Evolutionary conservation across 176 grass and related monocot species (phyloP).

Genomic region (Paspalum vaginatum): DNA sequence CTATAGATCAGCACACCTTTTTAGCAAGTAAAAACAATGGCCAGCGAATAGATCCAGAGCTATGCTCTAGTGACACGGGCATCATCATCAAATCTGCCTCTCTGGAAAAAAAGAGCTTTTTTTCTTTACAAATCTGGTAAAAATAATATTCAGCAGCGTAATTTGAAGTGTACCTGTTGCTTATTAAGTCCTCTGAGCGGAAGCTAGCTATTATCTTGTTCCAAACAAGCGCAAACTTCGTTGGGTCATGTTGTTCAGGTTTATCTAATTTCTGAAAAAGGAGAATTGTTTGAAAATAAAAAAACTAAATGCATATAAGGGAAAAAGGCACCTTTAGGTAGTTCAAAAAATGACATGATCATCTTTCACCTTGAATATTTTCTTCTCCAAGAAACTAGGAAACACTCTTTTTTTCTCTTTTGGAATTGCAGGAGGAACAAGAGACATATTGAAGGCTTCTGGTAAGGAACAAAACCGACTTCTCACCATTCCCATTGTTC

Average conservation of each 20-base stretch:
- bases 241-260: conserved; percentile 68
- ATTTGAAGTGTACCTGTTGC: conserved; percentile 61
- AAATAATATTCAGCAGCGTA: conserved; percentile 15
- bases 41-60: conserved; percentile 65
- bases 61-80: conserved; percentile 68
- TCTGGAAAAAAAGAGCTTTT: conserved; percentile 57
- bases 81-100: conserved; percentile 95
- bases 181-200: conserved; percentile 88
- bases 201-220: conserved; percentile 89
- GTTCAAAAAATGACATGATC: neutral
- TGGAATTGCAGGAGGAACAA: conserved; percentile 64
- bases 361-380: conserved; percentile 82
- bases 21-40: conserved; percentile 89
- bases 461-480: conserved; percentile 85
- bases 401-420: conserved; percentile 64
- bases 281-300: conserved; percentile 26
- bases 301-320: conserved; percentile 18
- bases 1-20: conserved; percentile 73
- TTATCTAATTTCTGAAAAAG: conserved; percentile 62
- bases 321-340: conserved; percentile 30
- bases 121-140: conserved; percentile 31
- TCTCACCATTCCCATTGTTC: conserved; percentile 99
- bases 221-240: conserved; percentile 87
- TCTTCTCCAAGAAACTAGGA: conserved; percentile 74
- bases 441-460: conserved; percentile 75